Evolutionary conservation across 2,329 filamentous ascomycete species (phyloP).

Genomic region (Microsporum canis): DNA sequence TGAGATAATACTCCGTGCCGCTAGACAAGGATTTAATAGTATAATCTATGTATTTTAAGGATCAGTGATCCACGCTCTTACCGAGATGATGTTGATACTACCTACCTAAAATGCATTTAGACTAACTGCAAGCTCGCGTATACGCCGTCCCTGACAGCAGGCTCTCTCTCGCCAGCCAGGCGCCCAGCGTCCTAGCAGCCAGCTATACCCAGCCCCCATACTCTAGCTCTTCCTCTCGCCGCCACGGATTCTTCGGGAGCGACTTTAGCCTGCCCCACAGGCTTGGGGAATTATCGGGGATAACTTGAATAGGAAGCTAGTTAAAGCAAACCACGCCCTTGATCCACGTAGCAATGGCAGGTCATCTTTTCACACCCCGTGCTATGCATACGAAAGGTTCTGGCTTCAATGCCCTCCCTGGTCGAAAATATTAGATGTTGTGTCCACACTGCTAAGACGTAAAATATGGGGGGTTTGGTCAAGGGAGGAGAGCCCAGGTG

Average conservation of each 20-base stretch:
- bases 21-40: neutral
- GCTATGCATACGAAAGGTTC: neutral
- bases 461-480: neutral
- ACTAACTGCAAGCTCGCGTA: neutral
- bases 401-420: neutral
- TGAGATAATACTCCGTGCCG: neutral
- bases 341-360: neutral
- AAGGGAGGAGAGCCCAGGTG: neutral
- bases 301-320: slow-evolving; percentile 1
- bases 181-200: neutral
- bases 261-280: slow-evolving; percentile 1
- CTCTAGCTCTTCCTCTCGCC: neutral
- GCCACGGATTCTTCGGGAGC: neutral
- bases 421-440: neutral
- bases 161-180: neutral
- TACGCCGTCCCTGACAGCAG: neutral
- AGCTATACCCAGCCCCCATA: neutral
- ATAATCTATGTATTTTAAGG: neutral
- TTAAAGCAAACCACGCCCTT: neutral
- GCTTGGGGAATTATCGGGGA: neutral
- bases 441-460: neutral
- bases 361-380: neutral
- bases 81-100: neutral
- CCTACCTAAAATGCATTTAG: neutral
- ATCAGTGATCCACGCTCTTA: neutral